Percentiles rank a stretch among this genome's conserved stretches.
Evolutionary conservation across 306 rosid species (phyloP).

Genomic region (Sindora glabra): DNA sequence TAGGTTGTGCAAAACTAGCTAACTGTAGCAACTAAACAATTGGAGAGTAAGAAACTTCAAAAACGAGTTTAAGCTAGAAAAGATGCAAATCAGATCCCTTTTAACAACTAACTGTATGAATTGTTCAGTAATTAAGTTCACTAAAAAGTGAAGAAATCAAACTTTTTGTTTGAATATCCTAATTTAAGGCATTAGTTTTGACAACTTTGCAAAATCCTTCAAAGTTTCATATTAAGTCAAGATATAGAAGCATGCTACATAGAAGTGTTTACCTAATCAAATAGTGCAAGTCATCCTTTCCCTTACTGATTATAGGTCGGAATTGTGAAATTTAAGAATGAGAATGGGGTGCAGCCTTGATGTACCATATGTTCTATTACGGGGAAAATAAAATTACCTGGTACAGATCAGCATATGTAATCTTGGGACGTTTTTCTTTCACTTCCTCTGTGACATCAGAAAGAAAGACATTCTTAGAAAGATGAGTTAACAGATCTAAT

Average conservation of each 20-base stretch:
- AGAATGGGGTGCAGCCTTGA: no score
- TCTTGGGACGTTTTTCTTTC: constrained; percentile 61
- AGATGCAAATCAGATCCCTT: no score
- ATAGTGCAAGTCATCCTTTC: not conserved
- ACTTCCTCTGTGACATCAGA: constrained; percentile 68
- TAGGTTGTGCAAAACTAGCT: no score
- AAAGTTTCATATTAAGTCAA: constrained; percentile 3
- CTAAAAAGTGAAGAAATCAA: not conserved
- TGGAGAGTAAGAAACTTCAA: no score
- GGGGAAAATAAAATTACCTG: constrained; percentile 58
- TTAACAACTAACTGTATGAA: constrained; percentile 10
- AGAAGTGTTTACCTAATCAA: not conserved
- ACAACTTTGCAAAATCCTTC: not conserved
- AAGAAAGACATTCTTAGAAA: constrained; percentile 21
- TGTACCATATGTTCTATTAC: not conserved
- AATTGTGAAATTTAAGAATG: no score
- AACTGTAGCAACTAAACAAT: no score
- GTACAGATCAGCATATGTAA: constrained; percentile 79
- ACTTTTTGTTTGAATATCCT: not conserved
- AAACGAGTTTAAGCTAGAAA: not conserved
- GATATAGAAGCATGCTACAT: not conserved
- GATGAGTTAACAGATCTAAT: not conserved
- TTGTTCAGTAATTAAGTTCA: not conserved
- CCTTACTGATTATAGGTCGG: no score
- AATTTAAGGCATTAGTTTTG: constrained; percentile 3